phyloP scores from a whole-genome alignment of 345 rosid species.

The Pistacia vera region DNA sequence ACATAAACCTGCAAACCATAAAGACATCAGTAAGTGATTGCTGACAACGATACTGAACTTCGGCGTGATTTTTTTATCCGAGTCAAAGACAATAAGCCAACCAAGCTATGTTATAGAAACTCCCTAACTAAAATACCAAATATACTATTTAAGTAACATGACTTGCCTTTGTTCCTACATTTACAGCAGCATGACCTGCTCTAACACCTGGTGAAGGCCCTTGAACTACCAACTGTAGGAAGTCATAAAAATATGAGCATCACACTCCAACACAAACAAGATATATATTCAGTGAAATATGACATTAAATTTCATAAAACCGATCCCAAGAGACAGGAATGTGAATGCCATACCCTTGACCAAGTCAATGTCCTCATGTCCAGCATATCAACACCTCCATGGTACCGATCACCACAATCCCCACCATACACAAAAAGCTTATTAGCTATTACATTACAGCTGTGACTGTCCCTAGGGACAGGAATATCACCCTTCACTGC shows the following conservation, averaged over 20 bases:
- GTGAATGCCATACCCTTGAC: constrained; percentile 49
- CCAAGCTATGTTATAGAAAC: not conserved
- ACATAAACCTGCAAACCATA: constrained; percentile 49
- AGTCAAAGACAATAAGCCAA: not conserved
- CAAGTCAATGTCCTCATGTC: constrained; percentile 55
- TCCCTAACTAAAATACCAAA: not conserved
- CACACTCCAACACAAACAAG: not conserved
- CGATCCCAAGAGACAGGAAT: constrained; percentile 1
- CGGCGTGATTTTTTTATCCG: too few species aligned
- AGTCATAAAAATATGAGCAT: constrained; percentile 1
- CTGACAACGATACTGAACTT: not conserved
- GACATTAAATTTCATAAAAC: not conserved
- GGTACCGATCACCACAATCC: constrained; percentile 69
- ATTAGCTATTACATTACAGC: constrained; percentile 51
- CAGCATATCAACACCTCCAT: constrained; percentile 61
- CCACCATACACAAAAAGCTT: constrained; percentile 68
- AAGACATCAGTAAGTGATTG: not conserved
- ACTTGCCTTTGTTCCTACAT: constrained; percentile 58
- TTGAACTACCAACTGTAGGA: constrained; percentile 46
- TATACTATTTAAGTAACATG: not conserved
- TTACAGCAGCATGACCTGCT: constrained; percentile 76
- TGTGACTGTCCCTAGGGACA: constrained; percentile 75
- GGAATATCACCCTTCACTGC: constrained; percentile 58
- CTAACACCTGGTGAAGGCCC: constrained; percentile 64
- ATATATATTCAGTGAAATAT: not conserved